These are phyloP conservation scores for Lachancea thermotolerans DNA, from an alignment of 805 yeast species.

Conservation along the genomic window DNA sequence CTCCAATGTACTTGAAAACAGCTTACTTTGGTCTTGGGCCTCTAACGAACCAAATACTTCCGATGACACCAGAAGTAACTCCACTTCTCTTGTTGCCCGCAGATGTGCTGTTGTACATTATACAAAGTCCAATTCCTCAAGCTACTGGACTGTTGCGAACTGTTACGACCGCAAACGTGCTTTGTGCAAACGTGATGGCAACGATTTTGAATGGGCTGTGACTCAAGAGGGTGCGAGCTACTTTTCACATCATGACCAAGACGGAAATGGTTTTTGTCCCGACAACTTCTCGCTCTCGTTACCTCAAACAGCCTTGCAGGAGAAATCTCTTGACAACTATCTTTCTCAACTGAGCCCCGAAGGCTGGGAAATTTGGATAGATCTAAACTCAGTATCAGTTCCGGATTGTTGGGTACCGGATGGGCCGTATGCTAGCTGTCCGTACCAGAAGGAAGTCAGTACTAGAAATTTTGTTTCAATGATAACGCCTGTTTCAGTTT, in stretches of 20 bases:
- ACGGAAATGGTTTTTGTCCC: constrained; percentile 31
- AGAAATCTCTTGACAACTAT: constrained; percentile 23
- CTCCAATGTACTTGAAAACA: constrained; percentile 28
- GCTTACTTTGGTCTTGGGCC: constrained; percentile 71
- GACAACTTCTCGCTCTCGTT: constrained; percentile 35
- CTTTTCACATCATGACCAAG: constrained; percentile 32
- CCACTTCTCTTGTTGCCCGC: constrained; percentile 30
- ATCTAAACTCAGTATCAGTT: constrained; percentile 69
- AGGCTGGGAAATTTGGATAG: constrained; percentile 51
- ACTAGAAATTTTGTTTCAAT: constrained; percentile 51
- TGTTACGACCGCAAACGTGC: constrained; percentile 51
- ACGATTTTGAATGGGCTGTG: constrained; percentile 41
- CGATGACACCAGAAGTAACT: constrained; percentile 9
- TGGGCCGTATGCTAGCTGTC: constrained; percentile 71
- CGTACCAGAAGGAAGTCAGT: constrained; percentile 55
- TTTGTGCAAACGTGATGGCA: constrained; percentile 45
- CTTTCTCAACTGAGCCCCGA: constrained; percentile 8
- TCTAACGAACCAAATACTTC: constrained; percentile 41
- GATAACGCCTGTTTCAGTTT: constrained; percentile 60
- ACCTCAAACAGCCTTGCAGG: constrained; percentile 48
- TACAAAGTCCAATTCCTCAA: constrained; percentile 12
- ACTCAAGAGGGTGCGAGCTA: constrained; percentile 34
- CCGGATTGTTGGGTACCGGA: constrained; percentile 80
- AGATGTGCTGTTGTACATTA: constrained; percentile 39
- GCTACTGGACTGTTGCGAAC: constrained; percentile 60